phyloP scores from a whole-genome alignment of 176 grass and related monocot genomes.

The Aegilops umbellulata region DNA sequence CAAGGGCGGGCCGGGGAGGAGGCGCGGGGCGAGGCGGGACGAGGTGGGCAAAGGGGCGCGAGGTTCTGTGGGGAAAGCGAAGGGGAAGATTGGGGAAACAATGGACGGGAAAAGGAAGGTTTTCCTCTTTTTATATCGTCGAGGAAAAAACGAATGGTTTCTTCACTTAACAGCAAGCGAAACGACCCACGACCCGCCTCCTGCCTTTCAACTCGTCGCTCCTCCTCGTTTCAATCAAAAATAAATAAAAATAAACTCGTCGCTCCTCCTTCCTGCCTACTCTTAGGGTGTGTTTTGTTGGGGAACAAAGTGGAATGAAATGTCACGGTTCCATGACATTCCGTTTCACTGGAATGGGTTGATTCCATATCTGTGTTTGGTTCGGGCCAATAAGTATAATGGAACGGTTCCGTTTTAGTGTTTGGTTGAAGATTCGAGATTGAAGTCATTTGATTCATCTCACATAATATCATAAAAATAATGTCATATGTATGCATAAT shows the following conservation, averaged over 20 bases:
- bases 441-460: too few species aligned
- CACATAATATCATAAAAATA: too few species aligned
- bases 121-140: not conserved
- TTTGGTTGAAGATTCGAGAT: too few species aligned
- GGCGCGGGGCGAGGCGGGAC: not conserved
- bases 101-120: not conserved
- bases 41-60: too few species aligned
- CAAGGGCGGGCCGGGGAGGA: not conserved
- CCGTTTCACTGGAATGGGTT: too few species aligned
- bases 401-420: too few species aligned
- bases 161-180: not conserved
- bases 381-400: too few species aligned
- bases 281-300: not conserved
- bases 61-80: slow-evolving; percentile 15
- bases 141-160: not conserved
- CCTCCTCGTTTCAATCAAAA: not conserved
- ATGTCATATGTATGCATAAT: too few species aligned
- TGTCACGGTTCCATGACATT: too few species aligned
- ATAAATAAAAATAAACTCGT: too few species aligned
- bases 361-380: too few species aligned
- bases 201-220: not conserved
- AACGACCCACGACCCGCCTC: not conserved
- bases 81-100: not conserved
- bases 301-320: too few species aligned
- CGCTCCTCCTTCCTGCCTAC: not conserved